phyloP scores from a whole-genome alignment of 164 flowering plant genomes.

The Akebia trifoliata region DNA sequence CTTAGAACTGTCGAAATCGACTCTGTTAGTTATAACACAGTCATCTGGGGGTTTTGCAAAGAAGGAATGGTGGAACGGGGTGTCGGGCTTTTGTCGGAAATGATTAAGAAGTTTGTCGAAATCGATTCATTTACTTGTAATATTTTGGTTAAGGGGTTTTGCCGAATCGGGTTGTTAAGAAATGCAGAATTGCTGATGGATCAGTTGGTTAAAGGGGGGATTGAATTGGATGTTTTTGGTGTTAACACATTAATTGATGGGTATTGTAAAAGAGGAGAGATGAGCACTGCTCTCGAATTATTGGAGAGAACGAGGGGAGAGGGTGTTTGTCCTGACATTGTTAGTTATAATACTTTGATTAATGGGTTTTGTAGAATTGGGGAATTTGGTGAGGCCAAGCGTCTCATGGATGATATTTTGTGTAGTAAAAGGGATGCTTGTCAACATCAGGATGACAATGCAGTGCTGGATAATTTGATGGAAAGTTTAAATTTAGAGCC shows the following conservation, averaged over 20 bases:
- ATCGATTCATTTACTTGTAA: constrained; percentile 62
- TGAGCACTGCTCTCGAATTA: constrained; percentile 35
- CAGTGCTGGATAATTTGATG: neutral
- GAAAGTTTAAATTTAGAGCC: constrained; percentile 24
- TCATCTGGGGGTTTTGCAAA: constrained; percentile 74
- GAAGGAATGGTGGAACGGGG: constrained; percentile 40
- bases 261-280: constrained; percentile 45
- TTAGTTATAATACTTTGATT: constrained; percentile 66
- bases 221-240: constrained; percentile 42
- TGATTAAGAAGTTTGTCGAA: constrained; percentile 57
- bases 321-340: constrained; percentile 49
- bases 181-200: constrained; percentile 48
- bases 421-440: neutral
- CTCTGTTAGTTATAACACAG: constrained; percentile 60
- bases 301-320: constrained; percentile 41
- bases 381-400: constrained; percentile 50
- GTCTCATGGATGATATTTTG: constrained; percentile 44
- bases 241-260: constrained; percentile 62
- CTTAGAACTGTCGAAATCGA: constrained; percentile 40
- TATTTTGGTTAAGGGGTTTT: constrained; percentile 64
- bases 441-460: constrained; percentile 2
- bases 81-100: constrained; percentile 58
- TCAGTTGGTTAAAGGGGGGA: constrained; percentile 30
- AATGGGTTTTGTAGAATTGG: constrained; percentile 60
- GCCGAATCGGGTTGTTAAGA: constrained; percentile 41